Evolutionary conservation across 78 protist species (phyloP).

Genomic region (Pelomyxa schiedti): DNA sequence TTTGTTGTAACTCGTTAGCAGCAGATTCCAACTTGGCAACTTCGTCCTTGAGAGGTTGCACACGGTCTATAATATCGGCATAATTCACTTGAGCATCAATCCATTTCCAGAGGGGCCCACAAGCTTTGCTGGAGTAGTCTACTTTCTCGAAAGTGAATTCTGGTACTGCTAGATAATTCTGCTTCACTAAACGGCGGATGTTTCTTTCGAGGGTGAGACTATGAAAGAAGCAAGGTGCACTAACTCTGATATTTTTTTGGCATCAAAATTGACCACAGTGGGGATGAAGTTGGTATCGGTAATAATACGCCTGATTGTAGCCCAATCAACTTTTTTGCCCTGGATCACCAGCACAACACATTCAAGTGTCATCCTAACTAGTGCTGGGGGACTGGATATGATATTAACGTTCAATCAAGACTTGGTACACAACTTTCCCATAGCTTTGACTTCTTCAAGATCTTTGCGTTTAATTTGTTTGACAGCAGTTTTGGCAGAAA

Average conservation of each 20-base stretch:
- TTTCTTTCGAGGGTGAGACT: neutral
- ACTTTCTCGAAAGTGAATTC: slow-evolving; percentile 57
- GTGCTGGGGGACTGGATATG: slow-evolving; percentile 80
- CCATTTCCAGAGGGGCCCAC: slow-evolving; percentile 94
- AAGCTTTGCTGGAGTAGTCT: slow-evolving; percentile 69
- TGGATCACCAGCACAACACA: slow-evolving; percentile 55
- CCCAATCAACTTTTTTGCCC: slow-evolving; percentile 70
- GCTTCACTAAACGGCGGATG: slow-evolving; percentile 14
- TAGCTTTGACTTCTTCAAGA: slow-evolving; percentile 65
- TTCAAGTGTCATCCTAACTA: slow-evolving; percentile 71
- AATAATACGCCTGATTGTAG: slow-evolving; percentile 45
- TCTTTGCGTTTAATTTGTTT: slow-evolving; percentile 54
- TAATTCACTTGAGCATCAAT: slow-evolving; percentile 64
- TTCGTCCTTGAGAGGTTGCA: slow-evolving; percentile 76
- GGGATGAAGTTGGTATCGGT: slow-evolving; percentile 63
- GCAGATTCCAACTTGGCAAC: slow-evolving; percentile 44
- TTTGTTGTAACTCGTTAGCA: slow-evolving; percentile 33
- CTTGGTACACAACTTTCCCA: too few relatives aligned
- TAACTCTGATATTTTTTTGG: slow-evolving; percentile 28
- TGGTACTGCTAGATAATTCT: slow-evolving; percentile 45
- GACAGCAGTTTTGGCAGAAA: slow-evolving; percentile 66
- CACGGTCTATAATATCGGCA: slow-evolving; percentile 56
- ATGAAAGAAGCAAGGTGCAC: neutral
- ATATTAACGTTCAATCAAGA: too few relatives aligned
- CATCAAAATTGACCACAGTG: slow-evolving; percentile 61